phyloP scores from a whole-genome alignment of 176 grass and related monocot species.

The Canna indica region DNA sequence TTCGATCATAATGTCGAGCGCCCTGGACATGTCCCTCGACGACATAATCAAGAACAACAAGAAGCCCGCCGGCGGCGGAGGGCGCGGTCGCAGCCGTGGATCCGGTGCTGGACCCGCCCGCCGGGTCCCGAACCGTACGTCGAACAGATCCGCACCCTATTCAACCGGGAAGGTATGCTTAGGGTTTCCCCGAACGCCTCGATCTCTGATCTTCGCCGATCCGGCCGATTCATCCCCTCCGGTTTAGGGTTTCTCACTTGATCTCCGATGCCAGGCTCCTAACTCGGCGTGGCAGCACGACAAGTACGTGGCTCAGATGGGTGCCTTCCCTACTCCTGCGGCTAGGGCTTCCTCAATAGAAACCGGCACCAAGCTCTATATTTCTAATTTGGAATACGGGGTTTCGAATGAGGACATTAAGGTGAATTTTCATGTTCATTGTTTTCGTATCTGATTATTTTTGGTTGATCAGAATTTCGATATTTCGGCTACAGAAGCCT shows the following conservation, averaged over 20 bases:
- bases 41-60: slow-evolving; percentile 99
- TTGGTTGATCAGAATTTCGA: neutral
- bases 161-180: slow-evolving; percentile 62
- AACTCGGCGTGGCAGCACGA: slow-evolving; percentile 91
- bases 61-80: slow-evolving; percentile 46
- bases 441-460: neutral
- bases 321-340: slow-evolving; percentile 18
- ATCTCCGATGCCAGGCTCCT: slow-evolving; percentile 81
- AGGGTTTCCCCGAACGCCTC: neutral
- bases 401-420: slow-evolving; percentile 96
- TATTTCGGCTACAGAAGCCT: neutral
- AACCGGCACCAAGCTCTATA: slow-evolving; percentile 80
- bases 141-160: slow-evolving; percentile 70
- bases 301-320: slow-evolving; percentile 38
- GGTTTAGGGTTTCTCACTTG: slow-evolving; percentile 67
- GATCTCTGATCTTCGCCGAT: slow-evolving; percentile 18
- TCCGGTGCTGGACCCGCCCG: slow-evolving; percentile 39
- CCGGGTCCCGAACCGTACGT: slow-evolving; percentile 55
- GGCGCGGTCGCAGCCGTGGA: slow-evolving; percentile 30
- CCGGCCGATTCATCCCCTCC: slow-evolving; percentile 13
- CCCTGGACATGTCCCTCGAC: slow-evolving; percentile 87
- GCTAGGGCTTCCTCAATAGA: slow-evolving; percentile 68
- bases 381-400: slow-evolving; percentile 89
- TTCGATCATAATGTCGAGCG: slow-evolving; percentile 46
- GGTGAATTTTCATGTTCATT: slow-evolving; percentile 35